Percentiles rank a stretch among this genome's conserved stretches.
Conservation (phyloP, 78 protist genomes). For the Guillardia theta region DNA sequence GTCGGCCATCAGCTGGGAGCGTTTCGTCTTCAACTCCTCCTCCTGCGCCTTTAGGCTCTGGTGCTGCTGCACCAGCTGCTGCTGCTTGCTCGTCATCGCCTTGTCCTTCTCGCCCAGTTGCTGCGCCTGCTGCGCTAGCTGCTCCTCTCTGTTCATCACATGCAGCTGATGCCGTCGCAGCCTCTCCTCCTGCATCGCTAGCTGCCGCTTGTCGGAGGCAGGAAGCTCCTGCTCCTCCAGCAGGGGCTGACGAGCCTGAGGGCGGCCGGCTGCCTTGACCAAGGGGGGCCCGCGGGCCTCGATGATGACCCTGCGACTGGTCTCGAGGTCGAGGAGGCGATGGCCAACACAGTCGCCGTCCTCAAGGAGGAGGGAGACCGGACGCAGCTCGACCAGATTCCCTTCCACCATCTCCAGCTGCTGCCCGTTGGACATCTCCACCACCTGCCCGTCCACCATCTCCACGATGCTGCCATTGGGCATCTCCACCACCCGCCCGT, state of each 20-base stretch:
- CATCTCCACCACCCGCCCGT: constrained; percentile 36
- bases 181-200: no score
- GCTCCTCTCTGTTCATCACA: no score
- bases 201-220: no score
- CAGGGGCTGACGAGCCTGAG: no score
- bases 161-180: no score
- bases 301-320: not conserved
- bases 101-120: not conserved
- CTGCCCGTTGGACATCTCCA: not conserved
- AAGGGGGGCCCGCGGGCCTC: no score
- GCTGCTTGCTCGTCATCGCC: not conserved
- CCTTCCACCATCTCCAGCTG: constrained; percentile 11
- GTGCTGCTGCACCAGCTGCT: not conserved
- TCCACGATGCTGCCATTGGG: not conserved
- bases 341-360: constrained; percentile 26
- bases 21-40: not conserved
- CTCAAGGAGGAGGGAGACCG: not conserved
- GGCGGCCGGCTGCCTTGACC: no score
- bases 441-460: constrained; percentile 23
- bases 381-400: not conserved
- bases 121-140: no score
- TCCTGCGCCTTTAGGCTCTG: not conserved
- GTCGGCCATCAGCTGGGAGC: not conserved
- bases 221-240: no score
- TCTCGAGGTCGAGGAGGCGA: not conserved